Conservation (phyloP, 2,329 filamentous ascomycete genomes). For the Fusarium sp. region DNA sequence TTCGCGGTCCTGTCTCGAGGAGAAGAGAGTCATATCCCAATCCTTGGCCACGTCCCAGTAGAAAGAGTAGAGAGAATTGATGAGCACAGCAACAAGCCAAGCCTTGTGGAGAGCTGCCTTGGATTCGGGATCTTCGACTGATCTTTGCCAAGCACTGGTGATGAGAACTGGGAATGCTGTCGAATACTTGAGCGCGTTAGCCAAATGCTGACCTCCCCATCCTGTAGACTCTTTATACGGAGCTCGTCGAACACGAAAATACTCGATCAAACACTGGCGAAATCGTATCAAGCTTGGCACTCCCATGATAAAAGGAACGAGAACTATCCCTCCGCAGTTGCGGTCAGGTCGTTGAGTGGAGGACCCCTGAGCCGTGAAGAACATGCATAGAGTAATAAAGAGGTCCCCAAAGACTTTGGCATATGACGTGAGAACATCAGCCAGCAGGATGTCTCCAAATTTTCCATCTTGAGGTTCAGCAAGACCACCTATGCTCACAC, state of each 20-base stretch:
- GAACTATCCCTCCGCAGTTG: conserved; percentile 79
- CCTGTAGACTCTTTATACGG: conserved; percentile 68
- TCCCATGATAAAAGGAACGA: conserved; percentile 87
- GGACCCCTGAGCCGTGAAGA: conserved; percentile 75
- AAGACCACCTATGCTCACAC: conserved; percentile 85
- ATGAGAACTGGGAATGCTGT: conserved; percentile 93
- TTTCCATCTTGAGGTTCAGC: conserved; percentile 90
- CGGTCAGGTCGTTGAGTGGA: conserved; percentile 86
- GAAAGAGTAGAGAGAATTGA: conserved; percentile 95
- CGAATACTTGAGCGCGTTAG: conserved; percentile 95
- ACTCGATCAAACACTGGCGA: conserved; percentile 92
- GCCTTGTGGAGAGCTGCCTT: conserved; percentile 61
- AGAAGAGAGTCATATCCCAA: conserved; percentile 92
- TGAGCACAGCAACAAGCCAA: conserved; percentile 78
- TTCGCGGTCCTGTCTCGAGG: conserved; percentile 65
- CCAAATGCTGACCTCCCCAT: conserved; percentile 87
- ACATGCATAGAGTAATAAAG: conserved; percentile 92
- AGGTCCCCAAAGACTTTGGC: conserved; percentile 91
- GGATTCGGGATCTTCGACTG: conserved; percentile 58
- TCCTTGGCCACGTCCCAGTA: conserved; percentile 98
- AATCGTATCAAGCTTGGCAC: conserved; percentile 87
- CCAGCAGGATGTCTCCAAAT: conserved; percentile 92
- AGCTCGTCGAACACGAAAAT: conserved; percentile 73
- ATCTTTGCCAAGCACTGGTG: conserved; percentile 79
- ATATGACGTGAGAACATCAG: conserved; percentile 95